phyloP scores from a whole-genome alignment of 2,329 filamentous ascomycete species.

The Rachicladosporium sp. region DNA sequence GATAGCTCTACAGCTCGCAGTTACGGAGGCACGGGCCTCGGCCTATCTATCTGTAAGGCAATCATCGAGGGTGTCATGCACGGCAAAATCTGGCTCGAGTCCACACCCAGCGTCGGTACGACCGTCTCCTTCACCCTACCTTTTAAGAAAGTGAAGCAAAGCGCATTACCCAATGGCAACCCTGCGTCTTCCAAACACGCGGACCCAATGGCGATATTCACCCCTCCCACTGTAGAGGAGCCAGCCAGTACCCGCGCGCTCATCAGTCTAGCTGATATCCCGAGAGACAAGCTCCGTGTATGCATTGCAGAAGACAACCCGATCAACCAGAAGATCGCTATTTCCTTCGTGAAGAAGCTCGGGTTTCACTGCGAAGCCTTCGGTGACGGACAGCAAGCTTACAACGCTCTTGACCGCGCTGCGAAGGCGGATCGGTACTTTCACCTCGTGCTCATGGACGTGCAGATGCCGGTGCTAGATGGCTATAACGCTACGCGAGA shows the following conservation, averaged over 20 bases:
- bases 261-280: slow-evolving; percentile 58
- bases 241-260: slow-evolving; percentile 18
- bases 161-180: slow-evolving; percentile 19
- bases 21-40: slow-evolving; percentile 83
- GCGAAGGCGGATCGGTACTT: slow-evolving; percentile 64
- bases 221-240: slow-evolving; percentile 35
- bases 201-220: slow-evolving; percentile 45
- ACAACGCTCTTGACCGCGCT: slow-evolving; percentile 68
- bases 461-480: slow-evolving; percentile 89
- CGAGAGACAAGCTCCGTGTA: slow-evolving; percentile 67
- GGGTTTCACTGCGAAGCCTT: slow-evolving; percentile 82
- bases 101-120: slow-evolving; percentile 57
- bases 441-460: slow-evolving; percentile 88
- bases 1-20: slow-evolving; percentile 82
- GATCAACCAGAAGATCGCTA: slow-evolving; percentile 89
- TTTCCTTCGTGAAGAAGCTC: slow-evolving; percentile 76
- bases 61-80: slow-evolving; percentile 88
- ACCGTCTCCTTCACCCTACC: slow-evolving; percentile 68
- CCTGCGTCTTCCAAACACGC: slow-evolving; percentile 23
- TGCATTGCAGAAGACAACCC: slow-evolving; percentile 93
- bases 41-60: slow-evolving; percentile 87
- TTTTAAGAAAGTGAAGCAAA: slow-evolving; percentile 66
- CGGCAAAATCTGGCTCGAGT: slow-evolving; percentile 72
- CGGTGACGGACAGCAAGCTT: slow-evolving; percentile 76
- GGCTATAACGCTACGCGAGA: slow-evolving; percentile 83